Evolutionary conservation across 2,329 filamentous ascomycete genomes (phyloP).

Genomic region (Periglandula ipomoeae): DNA sequence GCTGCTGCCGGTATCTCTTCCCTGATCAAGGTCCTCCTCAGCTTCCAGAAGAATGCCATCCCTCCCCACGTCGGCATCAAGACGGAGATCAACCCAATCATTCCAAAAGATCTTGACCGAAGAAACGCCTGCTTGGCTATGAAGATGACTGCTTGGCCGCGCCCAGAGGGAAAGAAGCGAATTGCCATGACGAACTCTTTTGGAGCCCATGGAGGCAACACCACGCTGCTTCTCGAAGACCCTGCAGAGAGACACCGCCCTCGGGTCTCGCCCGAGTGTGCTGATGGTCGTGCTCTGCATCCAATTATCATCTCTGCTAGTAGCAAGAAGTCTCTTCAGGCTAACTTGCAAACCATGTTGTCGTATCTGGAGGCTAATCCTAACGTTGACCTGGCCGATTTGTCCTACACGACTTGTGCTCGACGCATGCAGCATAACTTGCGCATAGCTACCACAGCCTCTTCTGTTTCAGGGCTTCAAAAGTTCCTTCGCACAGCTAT

Average conservation of each 20-base stretch:
- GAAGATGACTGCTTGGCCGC: constrained; percentile 39
- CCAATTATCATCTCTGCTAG: constrained; percentile 19
- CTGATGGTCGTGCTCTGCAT: constrained; percentile 46
- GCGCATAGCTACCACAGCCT: background rate
- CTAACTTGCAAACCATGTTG: background rate
- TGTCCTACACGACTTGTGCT: constrained; percentile 30
- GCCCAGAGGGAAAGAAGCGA: constrained; percentile 32
- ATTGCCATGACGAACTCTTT: constrained; percentile 58
- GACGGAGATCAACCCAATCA: constrained; percentile 48
- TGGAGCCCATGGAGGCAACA: constrained; percentile 63
- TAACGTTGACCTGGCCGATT: background rate
- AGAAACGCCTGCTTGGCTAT: constrained; percentile 51
- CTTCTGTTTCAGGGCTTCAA: background rate
- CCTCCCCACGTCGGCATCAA: constrained; percentile 63
- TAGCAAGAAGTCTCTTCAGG: background rate
- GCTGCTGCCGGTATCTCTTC: constrained; percentile 51
- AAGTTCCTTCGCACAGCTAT: background rate
- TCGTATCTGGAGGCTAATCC: background rate
- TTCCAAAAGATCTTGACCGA: constrained; percentile 46
- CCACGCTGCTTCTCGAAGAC: constrained; percentile 56
- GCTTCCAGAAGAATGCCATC: constrained; percentile 53
- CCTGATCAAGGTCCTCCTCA: constrained; percentile 56
- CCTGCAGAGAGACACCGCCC: constrained; percentile 42
- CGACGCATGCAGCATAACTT: constrained; percentile 16
- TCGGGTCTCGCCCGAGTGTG: constrained; percentile 46